Base-by-base conservation (phyloP, 192 early-diverging fungal genomes). In the Umbelopsis vinacea region DNA sequence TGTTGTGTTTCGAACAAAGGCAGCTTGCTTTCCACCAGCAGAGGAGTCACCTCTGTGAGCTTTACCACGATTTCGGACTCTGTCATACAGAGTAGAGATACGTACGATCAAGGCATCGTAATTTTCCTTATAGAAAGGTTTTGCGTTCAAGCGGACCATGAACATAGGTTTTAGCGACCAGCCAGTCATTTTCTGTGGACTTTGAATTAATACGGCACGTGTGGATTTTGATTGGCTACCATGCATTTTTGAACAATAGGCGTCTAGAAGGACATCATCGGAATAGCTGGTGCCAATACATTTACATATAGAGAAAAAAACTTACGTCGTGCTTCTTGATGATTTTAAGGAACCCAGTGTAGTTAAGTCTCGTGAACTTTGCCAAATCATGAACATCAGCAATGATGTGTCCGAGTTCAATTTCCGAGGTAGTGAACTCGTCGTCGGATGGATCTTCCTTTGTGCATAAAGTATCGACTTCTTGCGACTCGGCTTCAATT, bases 281-380 rank as follows among this genome's bases (percentile, higher is more conserved):
- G 14, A 21, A 6, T 54, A 11, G 26, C 2, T 12, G 10, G 57
- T 63, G 15, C 33, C 14, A 63, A 37, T 21, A 4, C 40, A 43
- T 43, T n/a, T 7, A 43, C 7, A 50, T 15, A 2, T 7, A 15
- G 45, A 38, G 47, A 68, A 35, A 63, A 46, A 29, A 19, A 76
- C 83, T 83, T 84, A 86, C 87, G 74, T 99, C 98, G 84, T 99
- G 98, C 82, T 99, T 99, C 77, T 99, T 99, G 78, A 99, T 90
- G 76, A 98, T 98, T 86, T 97, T 92, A 68, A 92, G 81, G 72
- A 95, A 95, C 26, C 90, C 93, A 46, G 93, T 91, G 75, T 92
- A 95, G 80, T 95, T 95, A 74, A 95, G 84, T 12, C 93, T 82
- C 21, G 89, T 90, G 67, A 90, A 95, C 80, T 92, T 93, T 66